Percentiles rank a stretch among this genome's conserved stretches.
Conservation (phyloP, 78 protist species). For the Creolimax fragrantissima region DNA sequence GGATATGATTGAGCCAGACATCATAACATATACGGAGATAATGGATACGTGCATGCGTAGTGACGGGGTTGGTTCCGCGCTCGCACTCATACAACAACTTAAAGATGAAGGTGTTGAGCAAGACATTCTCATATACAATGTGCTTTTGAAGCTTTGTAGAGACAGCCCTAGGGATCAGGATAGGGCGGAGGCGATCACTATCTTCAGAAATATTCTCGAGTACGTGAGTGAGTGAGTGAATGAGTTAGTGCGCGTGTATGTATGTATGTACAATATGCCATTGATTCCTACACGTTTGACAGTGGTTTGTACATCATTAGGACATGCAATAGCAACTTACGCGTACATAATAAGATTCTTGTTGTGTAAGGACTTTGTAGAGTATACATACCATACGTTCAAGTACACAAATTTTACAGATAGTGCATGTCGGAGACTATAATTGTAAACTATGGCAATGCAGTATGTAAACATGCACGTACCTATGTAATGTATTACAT, state of each 20-base stretch:
- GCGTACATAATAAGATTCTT: neutral
- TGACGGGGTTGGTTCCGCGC: neutral
- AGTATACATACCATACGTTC: neutral
- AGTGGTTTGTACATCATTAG: neutral
- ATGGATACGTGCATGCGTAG: neutral
- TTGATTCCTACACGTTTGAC: neutral
- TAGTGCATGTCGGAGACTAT: neutral
- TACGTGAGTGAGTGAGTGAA: neutral
- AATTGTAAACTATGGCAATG: neutral
- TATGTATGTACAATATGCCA: neutral
- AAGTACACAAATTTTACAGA: too few relatives aligned
- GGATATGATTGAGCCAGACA: neutral
- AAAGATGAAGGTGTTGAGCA: neutral
- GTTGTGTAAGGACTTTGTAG: neutral
- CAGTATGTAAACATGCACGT: neutral
- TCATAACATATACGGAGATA: neutral
- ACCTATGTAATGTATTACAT: neutral
- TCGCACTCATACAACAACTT: neutral
- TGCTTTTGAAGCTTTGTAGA: neutral
- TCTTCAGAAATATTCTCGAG: neutral
- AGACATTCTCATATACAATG: neutral
- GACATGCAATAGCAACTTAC: neutral
- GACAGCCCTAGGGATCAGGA: neutral
- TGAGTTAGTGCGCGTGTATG: neutral
- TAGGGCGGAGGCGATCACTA: neutral